Evolutionary conservation across 805 yeast species (phyloP).

Genomic region (Candida nonsorbophila): DNA sequence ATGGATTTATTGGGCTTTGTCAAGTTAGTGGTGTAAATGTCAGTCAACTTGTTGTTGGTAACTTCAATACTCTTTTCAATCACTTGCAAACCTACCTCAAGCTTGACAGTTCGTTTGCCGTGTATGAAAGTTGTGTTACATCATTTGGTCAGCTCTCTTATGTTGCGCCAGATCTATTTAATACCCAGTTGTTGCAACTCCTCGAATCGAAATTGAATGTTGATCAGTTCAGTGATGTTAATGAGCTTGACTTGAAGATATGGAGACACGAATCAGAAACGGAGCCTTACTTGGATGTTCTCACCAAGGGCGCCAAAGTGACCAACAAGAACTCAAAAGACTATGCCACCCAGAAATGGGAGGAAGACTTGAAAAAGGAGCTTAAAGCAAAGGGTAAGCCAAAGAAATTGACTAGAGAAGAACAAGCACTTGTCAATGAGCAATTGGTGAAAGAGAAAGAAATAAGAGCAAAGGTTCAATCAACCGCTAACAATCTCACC

Average conservation of each 20-base stretch:
- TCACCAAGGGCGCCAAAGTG: conserved; percentile 32
- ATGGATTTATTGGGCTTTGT: conserved; percentile 77
- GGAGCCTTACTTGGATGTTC: conserved; percentile 56
- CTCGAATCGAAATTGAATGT: conserved; percentile 41
- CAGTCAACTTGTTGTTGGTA: conserved; percentile 41
- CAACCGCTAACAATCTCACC: conserved; percentile 5
- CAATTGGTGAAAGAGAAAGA: conserved; percentile 59
- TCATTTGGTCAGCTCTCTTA: conserved; percentile 49
- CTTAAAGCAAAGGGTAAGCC: conserved; percentile 49
- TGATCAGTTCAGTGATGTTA: conserved; percentile 30
- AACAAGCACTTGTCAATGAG: conserved; percentile 54
- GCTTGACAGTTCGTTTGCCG: neutral
- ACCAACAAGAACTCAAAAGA: conserved; percentile 75
- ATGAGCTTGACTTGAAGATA: conserved; percentile 50
- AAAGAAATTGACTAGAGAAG: conserved; percentile 73
- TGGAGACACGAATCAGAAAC: conserved; percentile 72
- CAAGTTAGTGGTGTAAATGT: conserved; percentile 60
- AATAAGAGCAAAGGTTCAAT: conserved; percentile 46
- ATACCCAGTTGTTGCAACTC: conserved; percentile 44
- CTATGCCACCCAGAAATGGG: conserved; percentile 87
- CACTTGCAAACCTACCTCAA: neutral
- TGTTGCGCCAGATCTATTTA: conserved; percentile 51
- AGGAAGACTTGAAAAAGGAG: conserved; percentile 72
- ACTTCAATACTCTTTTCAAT: conserved; percentile 9
- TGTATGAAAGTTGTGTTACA: conserved; percentile 23